Percentiles rank a stretch among this genome's conserved stretches.
Evolutionary conservation across 2,329 filamentous ascomycete genomes (phyloP).

Genomic region (Fusarium redolens): DNA sequence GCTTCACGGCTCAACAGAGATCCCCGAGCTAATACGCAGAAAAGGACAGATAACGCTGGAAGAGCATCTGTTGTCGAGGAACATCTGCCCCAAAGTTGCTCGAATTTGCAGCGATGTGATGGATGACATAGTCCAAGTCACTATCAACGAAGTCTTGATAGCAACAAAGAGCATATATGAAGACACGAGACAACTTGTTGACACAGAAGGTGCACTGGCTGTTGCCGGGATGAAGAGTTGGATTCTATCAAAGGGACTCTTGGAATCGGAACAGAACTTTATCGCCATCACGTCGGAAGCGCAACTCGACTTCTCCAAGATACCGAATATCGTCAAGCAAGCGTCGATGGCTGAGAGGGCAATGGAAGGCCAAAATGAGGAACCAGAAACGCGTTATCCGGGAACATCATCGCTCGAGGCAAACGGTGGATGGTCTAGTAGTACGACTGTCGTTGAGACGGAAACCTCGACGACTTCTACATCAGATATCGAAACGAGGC

Average conservation of each 20-base stretch:
- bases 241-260: background rate
- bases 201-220: background rate
- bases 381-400: too few relatives aligned
- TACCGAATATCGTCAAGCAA: background rate
- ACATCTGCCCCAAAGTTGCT: fast-evolving
- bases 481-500: too few relatives aligned
- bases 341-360: background rate
- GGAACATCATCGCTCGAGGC: too few relatives aligned
- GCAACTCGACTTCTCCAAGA: background rate
- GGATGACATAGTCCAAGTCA: background rate
- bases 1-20: background rate
- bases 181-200: fast-evolving
- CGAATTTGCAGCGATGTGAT: background rate
- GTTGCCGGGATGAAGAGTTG: background rate
- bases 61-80: background rate
- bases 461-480: too few relatives aligned
- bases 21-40: background rate
- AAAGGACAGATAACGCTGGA: background rate
- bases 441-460: too few relatives aligned
- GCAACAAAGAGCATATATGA: background rate
- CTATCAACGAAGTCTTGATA: background rate
- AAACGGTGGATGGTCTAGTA: too few relatives aligned
- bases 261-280: background rate
- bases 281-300: background rate
- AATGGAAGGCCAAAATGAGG: too few relatives aligned